Base-by-base conservation (phyloP, 1,284 basidiomycete genomes). In the Ustilago lituana region DNA sequence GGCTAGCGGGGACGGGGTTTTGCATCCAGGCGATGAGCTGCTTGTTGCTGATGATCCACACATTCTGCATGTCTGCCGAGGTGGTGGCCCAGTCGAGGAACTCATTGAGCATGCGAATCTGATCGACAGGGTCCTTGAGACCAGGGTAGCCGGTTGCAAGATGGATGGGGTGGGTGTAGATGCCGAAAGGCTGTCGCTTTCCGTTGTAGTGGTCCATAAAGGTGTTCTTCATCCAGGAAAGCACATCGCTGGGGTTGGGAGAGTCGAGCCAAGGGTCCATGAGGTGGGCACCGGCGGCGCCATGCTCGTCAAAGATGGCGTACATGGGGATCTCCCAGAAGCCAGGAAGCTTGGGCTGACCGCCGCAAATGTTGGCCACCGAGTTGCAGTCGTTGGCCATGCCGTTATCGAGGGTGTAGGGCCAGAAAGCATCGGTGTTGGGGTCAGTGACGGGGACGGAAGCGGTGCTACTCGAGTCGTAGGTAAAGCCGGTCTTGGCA, bases 131-230 rank as follows among this genome's bases (percentile, higher is more conserved):
- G 35, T 70, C 72, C n/a, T 38, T 26, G 23, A 74, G 50, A 38
- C 72, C 65, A 8, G 71, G 73, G 46, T 71, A 74, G 80, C 85
- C 60, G 48, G 88, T 87, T 15, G 90, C 87, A 55, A 91, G 82
- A 83, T 92, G 90, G 77, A 92, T 90, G 32, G 90, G 91, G 79
- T 92, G 91, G 3, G 89, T 89, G 82, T 92, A 92, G 38, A 92
- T 84, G 47, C 91, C 91, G 65, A 92, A 88, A 0, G 91, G 91
- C 82, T 91, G 90, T 8, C 89, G 86, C 74, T 91, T 91, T 39
- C 85, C 86, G 60, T 87, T 88, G 83, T 85, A 81, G 59, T 76
- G 76, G 57, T 84, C 88, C 2, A 85, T 88, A 82, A 92, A 92
- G 0, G 90, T 91, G 58, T 82, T 86, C 83, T 91, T 85, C 88